Percentiles rank a stretch among this genome's conserved stretches.
Conservation (phyloP, 306 rosid species). For the Sophora flavescens region DNA sequence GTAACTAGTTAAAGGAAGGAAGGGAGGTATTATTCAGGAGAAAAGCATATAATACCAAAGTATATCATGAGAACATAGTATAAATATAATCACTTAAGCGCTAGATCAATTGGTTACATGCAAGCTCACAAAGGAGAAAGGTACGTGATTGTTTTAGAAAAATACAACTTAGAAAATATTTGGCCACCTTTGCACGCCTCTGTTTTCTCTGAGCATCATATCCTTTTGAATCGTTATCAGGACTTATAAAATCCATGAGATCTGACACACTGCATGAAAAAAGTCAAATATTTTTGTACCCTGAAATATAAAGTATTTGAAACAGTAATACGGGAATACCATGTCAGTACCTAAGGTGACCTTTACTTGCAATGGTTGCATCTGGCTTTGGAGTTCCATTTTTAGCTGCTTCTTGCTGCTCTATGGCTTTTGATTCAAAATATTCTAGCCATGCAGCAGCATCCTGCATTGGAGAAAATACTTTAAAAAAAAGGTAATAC, state of each 20-base stretch:
- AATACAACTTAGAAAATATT: not conserved
- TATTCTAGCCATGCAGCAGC: constrained; percentile 99
- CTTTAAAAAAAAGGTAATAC: not conserved
- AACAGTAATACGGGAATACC: constrained; percentile 72
- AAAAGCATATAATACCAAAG: constrained; percentile 20
- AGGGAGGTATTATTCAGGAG: constrained; percentile 18
- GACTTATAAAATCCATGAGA: constrained; percentile 94
- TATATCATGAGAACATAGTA: constrained; percentile 13
- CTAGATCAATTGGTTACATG: not conserved
- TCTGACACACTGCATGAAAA: constrained; percentile 87
- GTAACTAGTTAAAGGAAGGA: constrained; percentile 26
- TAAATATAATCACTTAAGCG: constrained; percentile 22
- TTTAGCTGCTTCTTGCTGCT: constrained; percentile 97
- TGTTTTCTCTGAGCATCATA: constrained; percentile 81
- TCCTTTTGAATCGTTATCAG: constrained; percentile 76
- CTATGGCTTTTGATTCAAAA: constrained; percentile 89
- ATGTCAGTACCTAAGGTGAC: constrained; percentile 99
- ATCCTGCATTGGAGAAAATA: constrained; percentile 62
- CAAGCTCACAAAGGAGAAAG: not conserved
- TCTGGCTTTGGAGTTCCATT: constrained; percentile 96
- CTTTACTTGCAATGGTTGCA: constrained; percentile 91
- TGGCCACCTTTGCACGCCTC: constrained; percentile 84
- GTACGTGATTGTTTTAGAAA: not conserved
- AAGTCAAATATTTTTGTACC: constrained; percentile 49
- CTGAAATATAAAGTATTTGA: constrained; percentile 40